These are phyloP conservation scores for Carpinus viminea DNA, from an alignment of 306 rosid species.

Conservation along the genomic window DNA sequence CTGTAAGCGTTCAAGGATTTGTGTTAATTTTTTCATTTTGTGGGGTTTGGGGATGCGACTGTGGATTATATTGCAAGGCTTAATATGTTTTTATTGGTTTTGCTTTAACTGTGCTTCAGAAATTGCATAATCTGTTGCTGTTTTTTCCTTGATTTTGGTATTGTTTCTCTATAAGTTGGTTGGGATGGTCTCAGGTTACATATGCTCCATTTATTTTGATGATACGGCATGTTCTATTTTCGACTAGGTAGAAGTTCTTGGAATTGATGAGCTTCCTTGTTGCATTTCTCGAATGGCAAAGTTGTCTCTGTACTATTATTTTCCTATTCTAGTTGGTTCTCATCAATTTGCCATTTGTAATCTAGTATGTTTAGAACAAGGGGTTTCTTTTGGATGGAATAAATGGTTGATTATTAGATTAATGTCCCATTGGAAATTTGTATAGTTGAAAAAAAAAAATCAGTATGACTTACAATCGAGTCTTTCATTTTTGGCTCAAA, in stretches of 20 bases:
- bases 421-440: neutral
- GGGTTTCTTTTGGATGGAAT: neutral
- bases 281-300: neutral
- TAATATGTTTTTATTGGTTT: neutral
- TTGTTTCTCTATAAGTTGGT: slow-evolving; percentile 1
- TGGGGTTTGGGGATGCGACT: neutral
- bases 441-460: neutral
- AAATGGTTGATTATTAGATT: neutral
- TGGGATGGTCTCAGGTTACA: slow-evolving; percentile 1
- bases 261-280: neutral
- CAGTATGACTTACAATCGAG: neutral
- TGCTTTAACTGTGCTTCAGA: neutral
- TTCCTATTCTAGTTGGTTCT: neutral
- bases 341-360: neutral
- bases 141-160: neutral
- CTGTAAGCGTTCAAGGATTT: neutral
- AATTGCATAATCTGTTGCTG: neutral
- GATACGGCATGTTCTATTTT: neutral
- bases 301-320: neutral
- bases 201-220: neutral
- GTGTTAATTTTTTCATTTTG: neutral
- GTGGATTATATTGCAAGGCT: neutral
- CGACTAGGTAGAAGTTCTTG: neutral
- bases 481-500: neutral
- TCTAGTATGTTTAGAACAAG: neutral